Evolutionary conservation across 495 filamentous ascomycete species (phyloP).

Genomic region (Aspergillus funiculosus): DNA sequence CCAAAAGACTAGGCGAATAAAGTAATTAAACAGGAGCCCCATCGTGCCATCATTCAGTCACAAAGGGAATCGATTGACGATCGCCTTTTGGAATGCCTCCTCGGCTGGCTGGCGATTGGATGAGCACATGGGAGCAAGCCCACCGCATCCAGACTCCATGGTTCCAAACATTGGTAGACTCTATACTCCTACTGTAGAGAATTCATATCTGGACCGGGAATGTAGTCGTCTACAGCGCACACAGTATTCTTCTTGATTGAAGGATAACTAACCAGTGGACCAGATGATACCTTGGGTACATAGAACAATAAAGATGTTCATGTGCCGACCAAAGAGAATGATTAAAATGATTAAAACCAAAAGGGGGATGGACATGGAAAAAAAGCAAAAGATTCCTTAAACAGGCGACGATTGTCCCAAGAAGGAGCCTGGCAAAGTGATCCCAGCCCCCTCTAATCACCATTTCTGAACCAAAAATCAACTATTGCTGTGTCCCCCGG

Average conservation of each 20-base stretch:
- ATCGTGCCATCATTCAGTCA: too few species aligned
- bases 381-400: constrained; percentile 1
- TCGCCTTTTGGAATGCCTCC: constrained; percentile 18
- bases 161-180: too few species aligned
- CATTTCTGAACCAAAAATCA: neutral
- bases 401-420: constrained; percentile 7
- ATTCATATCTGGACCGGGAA: too few species aligned
- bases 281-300: neutral
- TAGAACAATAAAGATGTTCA: neutral
- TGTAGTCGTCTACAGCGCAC: neutral
- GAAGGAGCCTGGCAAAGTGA: constrained; percentile 9
- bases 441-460: constrained; percentile 14
- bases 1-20: neutral
- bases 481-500: constrained; percentile 5
- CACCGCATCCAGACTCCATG: too few species aligned
- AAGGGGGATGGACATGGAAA: neutral
- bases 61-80: constrained; percentile 11
- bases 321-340: neutral
- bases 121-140: constrained; percentile 9
- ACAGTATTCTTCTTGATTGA: neutral
- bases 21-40: neutral
- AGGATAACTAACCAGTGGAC: constrained; percentile 5
- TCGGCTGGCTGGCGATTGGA: constrained; percentile 15
- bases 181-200: too few species aligned
- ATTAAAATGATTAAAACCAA: neutral